phyloP scores from a whole-genome alignment of 2,329 filamentous ascomycete species.

The Plenodomus biglobosus region DNA sequence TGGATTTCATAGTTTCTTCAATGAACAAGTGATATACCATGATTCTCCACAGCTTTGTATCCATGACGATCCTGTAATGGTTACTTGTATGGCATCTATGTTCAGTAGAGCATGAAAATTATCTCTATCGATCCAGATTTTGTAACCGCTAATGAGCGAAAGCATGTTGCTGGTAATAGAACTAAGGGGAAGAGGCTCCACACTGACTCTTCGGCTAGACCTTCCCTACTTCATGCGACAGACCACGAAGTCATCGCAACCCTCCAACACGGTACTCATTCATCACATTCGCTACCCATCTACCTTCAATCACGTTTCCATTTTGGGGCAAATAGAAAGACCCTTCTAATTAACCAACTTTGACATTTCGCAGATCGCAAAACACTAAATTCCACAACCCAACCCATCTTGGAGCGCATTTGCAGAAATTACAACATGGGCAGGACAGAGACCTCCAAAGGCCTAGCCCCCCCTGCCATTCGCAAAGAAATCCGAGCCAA shows the following conservation, averaged over 20 bases:
- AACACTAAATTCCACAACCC: too few relatives aligned
- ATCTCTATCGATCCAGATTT: too few relatives aligned
- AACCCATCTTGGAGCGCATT: too few relatives aligned
- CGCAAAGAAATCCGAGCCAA: constrained; percentile 52
- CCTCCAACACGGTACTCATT: not conserved
- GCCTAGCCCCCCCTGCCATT: constrained; percentile 41
- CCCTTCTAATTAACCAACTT: too few relatives aligned
- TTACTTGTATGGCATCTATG: not conserved
- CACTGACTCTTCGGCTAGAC: not conserved
- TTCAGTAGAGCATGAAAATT: too few relatives aligned
- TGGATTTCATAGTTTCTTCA: not conserved
- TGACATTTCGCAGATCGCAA: too few relatives aligned
- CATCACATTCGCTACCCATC: too few relatives aligned
- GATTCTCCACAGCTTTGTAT: not conserved
- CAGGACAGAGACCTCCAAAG: constrained; percentile 40
- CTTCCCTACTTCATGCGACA: not conserved
- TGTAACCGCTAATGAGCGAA: too few relatives aligned
- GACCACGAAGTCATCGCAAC: not conserved
- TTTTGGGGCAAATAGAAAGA: too few relatives aligned
- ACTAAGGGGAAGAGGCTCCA: not conserved
- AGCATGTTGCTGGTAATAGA: too few relatives aligned
- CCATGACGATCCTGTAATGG: not conserved
- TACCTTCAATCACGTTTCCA: too few relatives aligned
- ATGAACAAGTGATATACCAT: not conserved
- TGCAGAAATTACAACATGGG: too few relatives aligned